A percentile compares a stretch with the other conserved stretches of the same genome.
phyloP scores from a whole-genome alignment of 106 monocot genomes.

The Allium fistulosum region DNA sequence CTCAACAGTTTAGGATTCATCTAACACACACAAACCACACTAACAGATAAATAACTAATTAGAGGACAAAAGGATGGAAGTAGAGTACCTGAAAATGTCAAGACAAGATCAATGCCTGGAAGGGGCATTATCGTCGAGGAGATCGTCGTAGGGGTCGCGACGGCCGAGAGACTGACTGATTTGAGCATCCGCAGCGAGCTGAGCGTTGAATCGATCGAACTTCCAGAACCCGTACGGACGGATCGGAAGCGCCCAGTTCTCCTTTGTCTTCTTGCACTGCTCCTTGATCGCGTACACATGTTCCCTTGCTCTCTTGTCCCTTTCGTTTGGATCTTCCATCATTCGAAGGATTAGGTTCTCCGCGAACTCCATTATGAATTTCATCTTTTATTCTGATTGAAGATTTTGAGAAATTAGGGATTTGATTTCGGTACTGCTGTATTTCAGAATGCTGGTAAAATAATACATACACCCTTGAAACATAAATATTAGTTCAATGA shows the following conservation, averaged over 20 bases:
- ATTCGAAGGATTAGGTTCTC: slow-evolving; percentile 59
- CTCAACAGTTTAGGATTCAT: too few relatives aligned
- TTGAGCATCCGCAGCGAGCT: slow-evolving; percentile 58
- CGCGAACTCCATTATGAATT: slow-evolving; percentile 93
- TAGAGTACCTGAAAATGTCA: too few relatives aligned
- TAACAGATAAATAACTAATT: too few relatives aligned
- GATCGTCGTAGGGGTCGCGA: slow-evolving; percentile 90
- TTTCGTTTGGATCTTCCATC: slow-evolving; percentile 83
- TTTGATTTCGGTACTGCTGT: too few relatives aligned
- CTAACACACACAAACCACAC: too few relatives aligned
- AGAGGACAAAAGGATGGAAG: too few relatives aligned
- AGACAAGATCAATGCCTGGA: too few relatives aligned
- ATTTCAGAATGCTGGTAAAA: too few relatives aligned
- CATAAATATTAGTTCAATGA: too few relatives aligned
- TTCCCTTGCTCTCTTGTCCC: slow-evolving; percentile 55
- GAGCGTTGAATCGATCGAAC: slow-evolving; percentile 92
- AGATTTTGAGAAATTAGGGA: too few relatives aligned
- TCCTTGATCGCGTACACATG: slow-evolving; percentile 62
- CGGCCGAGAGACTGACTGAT: slow-evolving; percentile 79
- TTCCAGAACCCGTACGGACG: slow-evolving; percentile 98
- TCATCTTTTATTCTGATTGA: slow-evolving; percentile 21
- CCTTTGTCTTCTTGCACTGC: slow-evolving; percentile 75
- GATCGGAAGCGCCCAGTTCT: slow-evolving; percentile 79
- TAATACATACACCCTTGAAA: too few relatives aligned
- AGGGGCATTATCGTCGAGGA: slow-evolving; percentile 21